Evolutionary conservation across 73 alveolate genomes (phyloP).

Genomic region (Uronychia setigera): DNA sequence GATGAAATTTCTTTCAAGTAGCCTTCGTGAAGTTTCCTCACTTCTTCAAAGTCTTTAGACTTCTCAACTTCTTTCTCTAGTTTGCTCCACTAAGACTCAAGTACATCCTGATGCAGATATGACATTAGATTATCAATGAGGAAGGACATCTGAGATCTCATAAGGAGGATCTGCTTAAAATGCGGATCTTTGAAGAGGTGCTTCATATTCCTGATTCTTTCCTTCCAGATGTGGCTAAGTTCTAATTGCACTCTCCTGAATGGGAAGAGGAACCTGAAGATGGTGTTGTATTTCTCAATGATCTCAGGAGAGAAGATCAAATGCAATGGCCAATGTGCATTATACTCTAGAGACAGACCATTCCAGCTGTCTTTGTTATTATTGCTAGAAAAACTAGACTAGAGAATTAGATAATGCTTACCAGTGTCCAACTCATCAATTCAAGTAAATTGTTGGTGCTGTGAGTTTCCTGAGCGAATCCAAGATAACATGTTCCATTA

Average conservation of each 20-base stretch:
- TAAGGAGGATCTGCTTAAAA: constrained; percentile 21
- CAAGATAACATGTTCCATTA: constrained; percentile 60
- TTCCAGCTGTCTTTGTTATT: constrained; percentile 60
- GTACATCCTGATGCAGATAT: constrained; percentile 67
- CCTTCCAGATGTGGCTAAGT: constrained; percentile 47
- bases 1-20: constrained; percentile 42
- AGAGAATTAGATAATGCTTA: constrained; percentile 3
- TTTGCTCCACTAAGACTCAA: constrained; percentile 56
- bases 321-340: constrained; percentile 71
- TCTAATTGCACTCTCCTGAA: constrained; percentile 69
- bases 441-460: constrained; percentile 32
- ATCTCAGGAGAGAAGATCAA: constrained; percentile 65
- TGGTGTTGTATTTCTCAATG: constrained; percentile 62
- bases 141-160: constrained; percentile 59
- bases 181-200: constrained; percentile 1
- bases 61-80: constrained; percentile 47
- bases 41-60: constrained; percentile 72
- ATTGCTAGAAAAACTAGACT: constrained; percentile 9
- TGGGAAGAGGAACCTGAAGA: constrained; percentile 71
- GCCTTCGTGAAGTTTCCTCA: constrained; percentile 60
- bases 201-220: constrained; percentile 30
- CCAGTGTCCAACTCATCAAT: constrained; percentile 42
- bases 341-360: constrained; percentile 71
- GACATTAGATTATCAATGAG: constrained; percentile 66
- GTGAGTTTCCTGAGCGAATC: constrained; percentile 61